Base-by-base conservation (phyloP, 2,329 filamentous ascomycete genomes). In the Colletotrichum sp. region DNA sequence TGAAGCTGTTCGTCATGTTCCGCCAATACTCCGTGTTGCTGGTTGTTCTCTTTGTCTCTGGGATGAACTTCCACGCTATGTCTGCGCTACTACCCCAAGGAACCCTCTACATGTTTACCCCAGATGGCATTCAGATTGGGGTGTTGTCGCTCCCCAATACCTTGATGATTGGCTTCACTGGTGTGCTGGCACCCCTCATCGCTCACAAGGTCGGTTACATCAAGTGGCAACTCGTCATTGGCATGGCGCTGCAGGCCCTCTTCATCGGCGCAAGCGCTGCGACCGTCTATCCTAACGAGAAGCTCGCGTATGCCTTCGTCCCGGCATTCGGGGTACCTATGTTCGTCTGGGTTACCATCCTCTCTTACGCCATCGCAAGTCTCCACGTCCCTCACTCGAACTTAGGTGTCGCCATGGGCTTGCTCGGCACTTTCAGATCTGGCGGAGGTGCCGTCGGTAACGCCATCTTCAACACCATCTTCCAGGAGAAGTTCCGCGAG, bases 401-500 rank as follows among this genome's bases (percentile, higher is more conserved):
- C 60, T 78, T 84, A 5, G 82, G 82, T 30, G 78, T 82, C 13
- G 79, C 82, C 18, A 78, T 81, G 57, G 82, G 82, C 9, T 71
- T 83, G 18, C 76, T 83, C 15, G 82, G 82, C 4, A 82, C 82
- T 0, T 83, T 82, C 77, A 79, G 83, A 39, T 81, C 79, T 21
- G 80, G 76, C 12, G 83, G 83, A 28, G 82, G 82, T 18, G 81
- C 82, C 10, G 80, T 85, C 18, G 83, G 82, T 24, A 84, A 82
- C 49, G 82, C 84, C 28, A 80, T 85, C 68, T 85, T 84, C 79
- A 79, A 79, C 18, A 82, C 82, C 9, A 82, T 85, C 69, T 77
- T 77, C 66, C 76, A 77, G n/a, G 69, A 77, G 24, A 77, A 69
- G 10, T 77, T 77, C 63, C 62, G 59, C 1, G 71, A 82, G 62